Conservation (phyloP, 805 yeast genomes). For the Candida sonorensis region DNA sequence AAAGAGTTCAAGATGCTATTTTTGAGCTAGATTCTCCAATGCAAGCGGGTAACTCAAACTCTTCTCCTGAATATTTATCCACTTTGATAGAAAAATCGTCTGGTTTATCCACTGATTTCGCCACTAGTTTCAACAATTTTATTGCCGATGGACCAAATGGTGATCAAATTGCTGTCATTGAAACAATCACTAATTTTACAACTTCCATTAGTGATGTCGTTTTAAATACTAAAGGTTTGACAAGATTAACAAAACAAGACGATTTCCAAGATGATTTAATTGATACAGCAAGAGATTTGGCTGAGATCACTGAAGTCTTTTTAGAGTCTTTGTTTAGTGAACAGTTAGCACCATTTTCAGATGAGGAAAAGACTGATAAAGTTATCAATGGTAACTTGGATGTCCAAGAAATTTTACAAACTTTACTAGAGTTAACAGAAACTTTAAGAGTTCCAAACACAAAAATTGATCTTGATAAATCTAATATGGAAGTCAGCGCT, state of each 20-base stretch:
- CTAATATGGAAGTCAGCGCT: conserved; percentile 49
- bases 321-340: conserved; percentile 53
- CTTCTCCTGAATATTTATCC: conserved; percentile 62
- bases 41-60: conserved; percentile 74
- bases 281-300: conserved; percentile 45
- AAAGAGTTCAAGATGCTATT: conserved; percentile 63
- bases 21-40: conserved; percentile 71
- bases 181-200: conserved; percentile 56
- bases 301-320: conserved; percentile 54
- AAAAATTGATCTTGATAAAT: conserved; percentile 24
- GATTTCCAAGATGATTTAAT: conserved; percentile 45
- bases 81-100: conserved; percentile 68
- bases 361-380: conserved; percentile 66
- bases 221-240: conserved; percentile 63
- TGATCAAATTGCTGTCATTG: conserved; percentile 57
- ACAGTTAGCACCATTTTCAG: conserved; percentile 39
- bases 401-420: conserved; percentile 66
- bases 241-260: conserved; percentile 44
- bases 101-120: conserved; percentile 69
- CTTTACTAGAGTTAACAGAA: conserved; percentile 49
- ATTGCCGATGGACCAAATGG: conserved; percentile 70
- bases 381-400: conserved; percentile 72
- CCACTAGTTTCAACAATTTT: conserved; percentile 66
- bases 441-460: conserved; percentile 33
- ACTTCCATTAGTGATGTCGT: conserved; percentile 56